These are phyloP conservation scores for Cytospora piceae DNA, from an alignment of 2,329 filamentous ascomycete species.

Conservation along the genomic window DNA sequence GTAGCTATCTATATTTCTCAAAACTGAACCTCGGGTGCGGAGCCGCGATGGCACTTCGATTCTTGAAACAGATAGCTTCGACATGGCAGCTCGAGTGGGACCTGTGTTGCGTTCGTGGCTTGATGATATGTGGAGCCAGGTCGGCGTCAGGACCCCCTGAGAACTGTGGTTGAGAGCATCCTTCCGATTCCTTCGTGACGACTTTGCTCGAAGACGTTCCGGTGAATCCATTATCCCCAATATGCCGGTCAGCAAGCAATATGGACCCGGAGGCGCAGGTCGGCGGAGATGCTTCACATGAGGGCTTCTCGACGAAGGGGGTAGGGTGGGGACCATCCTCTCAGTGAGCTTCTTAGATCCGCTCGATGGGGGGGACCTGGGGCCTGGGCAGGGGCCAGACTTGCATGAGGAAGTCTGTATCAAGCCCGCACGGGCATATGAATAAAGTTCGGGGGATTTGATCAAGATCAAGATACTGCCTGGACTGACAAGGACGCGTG, in stretches of 20 bases:
- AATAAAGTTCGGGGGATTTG: too few relatives aligned
- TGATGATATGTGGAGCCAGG: neutral
- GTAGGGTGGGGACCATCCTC: too few relatives aligned
- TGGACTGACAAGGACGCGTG: too few relatives aligned
- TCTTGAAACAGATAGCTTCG: neutral
- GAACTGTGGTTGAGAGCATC: neutral
- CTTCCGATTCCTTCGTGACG: neutral
- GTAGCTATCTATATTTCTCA: neutral
- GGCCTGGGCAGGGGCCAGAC: too few relatives aligned
- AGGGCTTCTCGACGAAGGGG: neutral
- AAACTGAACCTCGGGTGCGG: neutral
- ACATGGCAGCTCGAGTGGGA: neutral
- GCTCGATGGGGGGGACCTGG: too few relatives aligned
- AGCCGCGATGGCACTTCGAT: neutral
- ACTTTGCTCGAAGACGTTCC: neutral
- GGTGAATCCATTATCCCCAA: neutral
- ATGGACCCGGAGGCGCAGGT: neutral
- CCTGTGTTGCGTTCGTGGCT: neutral
- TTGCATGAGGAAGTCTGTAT: too few relatives aligned
- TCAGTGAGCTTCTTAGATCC: too few relatives aligned
- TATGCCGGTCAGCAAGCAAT: too few relatives aligned
- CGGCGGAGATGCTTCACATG: neutral
- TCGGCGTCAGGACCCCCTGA: neutral
- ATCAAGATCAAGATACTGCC: too few relatives aligned
- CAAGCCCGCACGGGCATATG: too few relatives aligned